Percentiles rank a stretch among this genome's conserved stretches.
Conservation (phyloP, 148 eudicot genomes). For the Oxyria digyna region DNA sequence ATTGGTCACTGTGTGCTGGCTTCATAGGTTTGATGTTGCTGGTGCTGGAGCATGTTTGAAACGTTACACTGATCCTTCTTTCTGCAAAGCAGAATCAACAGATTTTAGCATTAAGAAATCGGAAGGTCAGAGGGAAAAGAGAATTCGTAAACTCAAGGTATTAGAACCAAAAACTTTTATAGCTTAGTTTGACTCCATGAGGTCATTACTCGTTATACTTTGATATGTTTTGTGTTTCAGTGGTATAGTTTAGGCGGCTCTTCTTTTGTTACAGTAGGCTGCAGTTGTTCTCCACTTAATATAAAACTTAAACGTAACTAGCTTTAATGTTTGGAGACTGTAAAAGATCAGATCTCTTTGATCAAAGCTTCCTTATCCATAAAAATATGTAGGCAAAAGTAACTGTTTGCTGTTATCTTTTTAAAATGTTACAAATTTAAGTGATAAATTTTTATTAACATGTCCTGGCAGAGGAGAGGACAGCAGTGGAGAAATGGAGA, state of each 20-base stretch:
- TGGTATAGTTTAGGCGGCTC: background rate
- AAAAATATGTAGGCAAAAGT: background rate
- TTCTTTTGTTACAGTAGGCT: background rate
- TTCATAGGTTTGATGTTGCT: slow-evolving; percentile 85
- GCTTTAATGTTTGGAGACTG: background rate
- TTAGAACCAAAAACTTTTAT: background rate
- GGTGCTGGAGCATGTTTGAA: slow-evolving; percentile 98
- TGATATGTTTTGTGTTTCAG: background rate
- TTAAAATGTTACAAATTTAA: background rate
- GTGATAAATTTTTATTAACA: background rate
- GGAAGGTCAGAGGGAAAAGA: slow-evolving; percentile 74
- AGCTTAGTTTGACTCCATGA: background rate
- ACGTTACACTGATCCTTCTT: slow-evolving; percentile 95
- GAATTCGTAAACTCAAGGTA: slow-evolving; percentile 76
- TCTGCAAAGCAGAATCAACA: slow-evolving; percentile 51
- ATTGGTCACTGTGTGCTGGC: slow-evolving; percentile 4
- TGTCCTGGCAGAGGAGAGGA: slow-evolving; percentile 63
- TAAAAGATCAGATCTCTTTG: background rate
- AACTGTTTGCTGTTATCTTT: background rate
- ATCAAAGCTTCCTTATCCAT: background rate
- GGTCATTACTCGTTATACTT: background rate
- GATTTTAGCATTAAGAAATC: slow-evolving; percentile 29
- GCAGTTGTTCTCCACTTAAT: background rate
- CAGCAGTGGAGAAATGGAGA: slow-evolving; percentile 70
- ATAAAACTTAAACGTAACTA: background rate